Evolutionary conservation across 805 yeast species (phyloP), one percentile per base, ranked within the genome.

Genomic region (Vanderwaltozyma polyspora): DNA sequence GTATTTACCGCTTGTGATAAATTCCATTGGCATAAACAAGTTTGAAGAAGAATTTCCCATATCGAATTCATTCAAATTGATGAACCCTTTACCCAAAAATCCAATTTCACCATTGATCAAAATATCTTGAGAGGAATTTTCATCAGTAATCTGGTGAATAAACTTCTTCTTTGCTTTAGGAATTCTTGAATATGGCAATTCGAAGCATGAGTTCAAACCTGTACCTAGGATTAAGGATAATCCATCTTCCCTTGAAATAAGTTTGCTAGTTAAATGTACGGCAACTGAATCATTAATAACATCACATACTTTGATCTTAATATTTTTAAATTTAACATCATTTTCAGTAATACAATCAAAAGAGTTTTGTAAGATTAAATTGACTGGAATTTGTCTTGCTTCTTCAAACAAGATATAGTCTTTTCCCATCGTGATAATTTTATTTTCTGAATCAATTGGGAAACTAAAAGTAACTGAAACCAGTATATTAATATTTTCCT

Each of bases 151-250:
- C 29, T 19, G 24, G 6, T 5, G n/a, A 25, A 19, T 14, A 14
- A 18, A 25, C 11, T 23, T 21, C 23, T 8, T 19, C 32, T 31
- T 51, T 7, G 31, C 34, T 6, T 25, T 23, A 1, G 56, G 55
- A 28, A 51, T 28, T 11, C 18, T 9, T 4, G 31, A 23, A 6
- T 31, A 35, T 14, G 51, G 48, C n/a, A 52, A 19, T 21, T 49
- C 52, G 45, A 57, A 72, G 60, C 55, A 72, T 24, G 72, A 52
- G 44, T 79, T 79, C 34, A 73, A 53, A 1, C 87, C 87, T 3
- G 87, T 79, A 1, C 87, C 86, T 33, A 78, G 52, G 3, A 79
- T 80, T 43, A 79, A 43, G 0, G 81, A 79, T 29, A 77, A 44
- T 2, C 40, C 35, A 35, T 67, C 64, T 11, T 22, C 16, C 2